phyloP scores from a whole-genome alignment of 345 rosid genomes.

The Geranium brycei region DNA sequence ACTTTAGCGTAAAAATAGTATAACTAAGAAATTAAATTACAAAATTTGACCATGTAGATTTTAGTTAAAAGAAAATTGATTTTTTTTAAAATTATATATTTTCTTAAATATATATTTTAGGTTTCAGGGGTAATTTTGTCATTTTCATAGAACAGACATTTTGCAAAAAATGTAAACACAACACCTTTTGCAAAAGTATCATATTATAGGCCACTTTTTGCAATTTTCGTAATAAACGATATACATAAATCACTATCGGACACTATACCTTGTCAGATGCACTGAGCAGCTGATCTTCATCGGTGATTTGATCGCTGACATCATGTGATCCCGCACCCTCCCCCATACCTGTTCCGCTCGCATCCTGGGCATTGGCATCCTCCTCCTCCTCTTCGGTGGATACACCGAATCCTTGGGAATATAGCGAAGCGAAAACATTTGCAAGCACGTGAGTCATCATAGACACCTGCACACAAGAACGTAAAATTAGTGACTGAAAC shows the following conservation, averaged over 20 bases:
- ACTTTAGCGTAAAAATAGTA: too few species aligned
- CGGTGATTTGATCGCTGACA: constrained; percentile 79
- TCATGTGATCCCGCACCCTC: constrained; percentile 73
- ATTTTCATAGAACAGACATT: neutral
- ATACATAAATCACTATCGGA: too few species aligned
- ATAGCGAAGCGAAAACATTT: constrained; percentile 50
- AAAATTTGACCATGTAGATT: too few species aligned
- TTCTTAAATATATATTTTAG: too few species aligned
- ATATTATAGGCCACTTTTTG: too few species aligned
- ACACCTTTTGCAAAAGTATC: neutral
- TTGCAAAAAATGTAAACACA: neutral
- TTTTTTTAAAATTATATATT: too few species aligned
- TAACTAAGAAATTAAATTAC: too few species aligned
- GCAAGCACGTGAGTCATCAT: constrained; percentile 68
- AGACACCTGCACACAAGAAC: constrained; percentile 41
- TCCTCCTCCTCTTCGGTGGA: constrained; percentile 51
- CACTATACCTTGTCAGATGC: constrained; percentile 43
- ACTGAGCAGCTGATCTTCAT: constrained; percentile 81
- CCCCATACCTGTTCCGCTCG: constrained; percentile 87
- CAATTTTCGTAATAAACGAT: too few species aligned
- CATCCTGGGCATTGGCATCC: constrained; percentile 39
- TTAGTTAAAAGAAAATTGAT: too few species aligned
- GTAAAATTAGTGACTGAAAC: neutral
- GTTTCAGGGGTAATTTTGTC: too few species aligned
- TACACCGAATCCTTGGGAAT: constrained; percentile 63